A percentile compares a stretch with the other conserved stretches of the same genome.
Conservation (phyloP, 179 eudicot species). For the Camellia oleifera region DNA sequence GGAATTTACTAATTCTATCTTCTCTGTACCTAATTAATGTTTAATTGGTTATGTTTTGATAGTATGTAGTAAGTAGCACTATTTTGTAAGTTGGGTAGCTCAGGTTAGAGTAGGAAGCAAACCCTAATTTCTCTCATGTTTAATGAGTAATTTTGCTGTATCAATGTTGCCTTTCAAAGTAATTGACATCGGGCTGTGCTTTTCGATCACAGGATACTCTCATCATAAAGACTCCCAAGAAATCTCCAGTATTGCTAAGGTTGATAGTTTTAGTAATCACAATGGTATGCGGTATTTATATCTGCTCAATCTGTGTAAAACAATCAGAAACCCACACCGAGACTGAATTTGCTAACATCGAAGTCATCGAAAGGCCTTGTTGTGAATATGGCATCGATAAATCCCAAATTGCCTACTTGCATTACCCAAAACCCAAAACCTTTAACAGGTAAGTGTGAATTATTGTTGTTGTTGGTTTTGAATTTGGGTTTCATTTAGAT, state of each 20-base stretch:
- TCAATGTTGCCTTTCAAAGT: too few species aligned
- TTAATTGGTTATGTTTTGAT: too few species aligned
- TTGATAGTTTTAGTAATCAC: conserved; percentile 57
- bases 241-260: conserved; percentile 55
- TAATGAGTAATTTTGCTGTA: too few species aligned
- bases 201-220: conserved; percentile 33
- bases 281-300: conserved; percentile 64
- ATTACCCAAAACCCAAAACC: conserved; percentile 69
- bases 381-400: conserved; percentile 22
- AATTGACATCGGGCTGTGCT: too few species aligned
- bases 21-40: too few species aligned
- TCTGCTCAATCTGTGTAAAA: conserved; percentile 66
- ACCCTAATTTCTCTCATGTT: too few species aligned
- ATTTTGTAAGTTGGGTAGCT: background rate
- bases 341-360: conserved; percentile 27
- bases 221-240: conserved; percentile 43
- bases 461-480: background rate
- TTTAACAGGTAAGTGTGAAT: conserved; percentile 48
- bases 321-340: conserved; percentile 35
- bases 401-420: conserved; percentile 38
- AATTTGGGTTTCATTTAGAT: background rate
- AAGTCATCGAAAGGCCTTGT: conserved; percentile 30
- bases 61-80: too few species aligned
- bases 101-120: too few species aligned
- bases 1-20: too few species aligned